Conservation (phyloP, 1,139 yeast species). For the Debaryomyces sp. region DNA sequence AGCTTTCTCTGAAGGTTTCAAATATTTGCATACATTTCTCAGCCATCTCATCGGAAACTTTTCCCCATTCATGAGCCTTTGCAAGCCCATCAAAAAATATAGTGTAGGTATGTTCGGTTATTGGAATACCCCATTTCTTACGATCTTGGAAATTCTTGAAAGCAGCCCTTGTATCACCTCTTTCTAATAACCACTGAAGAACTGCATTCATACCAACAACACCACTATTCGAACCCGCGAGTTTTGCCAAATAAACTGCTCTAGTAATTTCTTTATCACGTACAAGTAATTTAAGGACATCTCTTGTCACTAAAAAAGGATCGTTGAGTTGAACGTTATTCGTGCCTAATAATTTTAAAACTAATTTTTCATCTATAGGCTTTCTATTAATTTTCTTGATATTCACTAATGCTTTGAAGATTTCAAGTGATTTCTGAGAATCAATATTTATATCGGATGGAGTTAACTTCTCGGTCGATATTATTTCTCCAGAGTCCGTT, state of each 20-base stretch:
- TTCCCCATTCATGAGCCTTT: conserved; percentile 40
- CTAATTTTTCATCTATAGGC: conserved; percentile 43
- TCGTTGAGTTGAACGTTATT: conserved; percentile 58
- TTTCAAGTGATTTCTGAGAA: conserved; percentile 22
- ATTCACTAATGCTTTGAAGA: conserved; percentile 34
- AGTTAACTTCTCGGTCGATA: conserved; percentile 20
- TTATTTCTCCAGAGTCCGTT: conserved; percentile 20
- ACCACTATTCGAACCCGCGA: conserved; percentile 50
- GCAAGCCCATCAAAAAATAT: conserved; percentile 62
- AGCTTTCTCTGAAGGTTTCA: conserved; percentile 15
- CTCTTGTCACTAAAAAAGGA: conserved; percentile 54
- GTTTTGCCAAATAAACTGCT: conserved; percentile 54
- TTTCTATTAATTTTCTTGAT: conserved; percentile 27
- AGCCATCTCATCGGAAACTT: conserved; percentile 23
- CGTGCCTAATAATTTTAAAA: conserved; percentile 58
- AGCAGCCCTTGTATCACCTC: conserved; percentile 45
- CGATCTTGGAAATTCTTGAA: conserved; percentile 53
- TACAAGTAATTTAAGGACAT: conserved; percentile 52
- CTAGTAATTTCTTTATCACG: conserved; percentile 49
- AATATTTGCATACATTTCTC: conserved; percentile 29
- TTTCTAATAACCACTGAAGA: conserved; percentile 48
- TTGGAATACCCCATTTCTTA: conserved; percentile 60
- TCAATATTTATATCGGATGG: conserved; percentile 27
- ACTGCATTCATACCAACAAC: conserved; percentile 64
- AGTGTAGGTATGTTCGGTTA: conserved; percentile 56